Evolutionary conservation across 441 rosid genomes (phyloP), one percentile per base, ranked within the genome.

Genomic region (Gossypium gossypioides): DNA sequence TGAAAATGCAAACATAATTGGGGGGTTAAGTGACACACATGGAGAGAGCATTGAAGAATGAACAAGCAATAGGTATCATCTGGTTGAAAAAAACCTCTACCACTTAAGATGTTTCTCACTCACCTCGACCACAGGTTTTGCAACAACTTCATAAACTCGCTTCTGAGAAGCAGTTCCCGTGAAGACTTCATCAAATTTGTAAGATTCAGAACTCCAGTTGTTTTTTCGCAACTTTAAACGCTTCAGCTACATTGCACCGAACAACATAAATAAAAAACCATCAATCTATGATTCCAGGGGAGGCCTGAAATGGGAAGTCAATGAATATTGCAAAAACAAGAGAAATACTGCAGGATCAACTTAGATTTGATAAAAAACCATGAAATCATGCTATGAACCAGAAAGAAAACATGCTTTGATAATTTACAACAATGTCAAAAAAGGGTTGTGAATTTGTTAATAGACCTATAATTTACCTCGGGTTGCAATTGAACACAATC

Each of bases 101-200:
- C 7, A 0, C 72, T 29, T 71, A 15, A 58, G 32, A 70, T 13
- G 27, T 60, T 27, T 21, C 15, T 71, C 22, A 66, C 77, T 74
- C 80, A 89, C 98, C 91, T 93, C 97, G 1, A 93, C 97, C 0
- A 93, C 97, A 71, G 98, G 96, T 63, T 91, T 91, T 50, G 94
- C 96, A 12, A 93, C 98, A 27, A 78, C 92, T 83, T 93, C 96
- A 75, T 91, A 91, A 15, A 93, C 94, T 29, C 97, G 94, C 75
- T 85, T 93, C 73, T 93, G 98, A 12, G 98, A 91, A 78, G 97
- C 91, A 72, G 87, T 80, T 56, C 88, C 96, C 2, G 89, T 75
- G 51, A 91, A 89, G 54, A 93, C 86, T 79, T 91, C 94, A 29
- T 91, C 98, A 42, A 93, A 93, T 84, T 74, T 84, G 73, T 89